A percentile compares a stretch with the other conserved stretches of the same genome.
phyloP scores from a whole-genome alignment of 768 basidiomycete species.

The Hygrocybe punicea region DNA sequence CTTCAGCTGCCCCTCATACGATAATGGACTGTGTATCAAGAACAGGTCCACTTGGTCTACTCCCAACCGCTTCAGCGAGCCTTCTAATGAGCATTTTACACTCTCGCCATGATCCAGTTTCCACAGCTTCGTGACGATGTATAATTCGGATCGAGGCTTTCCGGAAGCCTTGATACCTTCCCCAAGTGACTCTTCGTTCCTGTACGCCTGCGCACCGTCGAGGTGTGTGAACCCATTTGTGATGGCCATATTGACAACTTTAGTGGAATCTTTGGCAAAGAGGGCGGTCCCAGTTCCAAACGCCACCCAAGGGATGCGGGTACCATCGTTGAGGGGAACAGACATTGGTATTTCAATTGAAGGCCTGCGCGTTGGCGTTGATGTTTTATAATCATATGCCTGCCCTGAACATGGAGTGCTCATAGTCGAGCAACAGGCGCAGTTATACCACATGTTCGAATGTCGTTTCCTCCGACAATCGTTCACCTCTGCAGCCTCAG shows the following conservation, averaged over 20 bases:
- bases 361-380: too few species aligned
- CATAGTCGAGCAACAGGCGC: conserved; percentile 47
- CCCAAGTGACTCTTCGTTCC: conserved; percentile 53
- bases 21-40: conserved; percentile 51
- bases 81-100: conserved; percentile 47
- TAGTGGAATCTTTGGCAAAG: conserved; percentile 42
- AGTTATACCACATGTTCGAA: conserved; percentile 54
- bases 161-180: conserved; percentile 49
- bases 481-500: conserved; percentile 58
- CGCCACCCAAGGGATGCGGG: conserved; percentile 51
- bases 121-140: conserved; percentile 58
- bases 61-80: conserved; percentile 52
- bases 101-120: conserved; percentile 42
- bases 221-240: conserved; percentile 57
- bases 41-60: conserved; percentile 60
- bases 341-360: too few species aligned
- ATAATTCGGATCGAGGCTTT: conserved; percentile 53
- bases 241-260: conserved; percentile 46
- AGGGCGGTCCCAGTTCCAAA: conserved; percentile 63
- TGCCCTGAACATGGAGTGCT: conserved; percentile 8
- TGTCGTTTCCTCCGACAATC: conserved; percentile 41
- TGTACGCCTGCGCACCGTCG: conserved; percentile 61
- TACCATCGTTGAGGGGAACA: conserved; percentile 54
- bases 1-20: conserved; percentile 42
- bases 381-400: neutral